Conservation (phyloP, 2,329 filamentous ascomycete species). For the Byssothecium circinans region DNA sequence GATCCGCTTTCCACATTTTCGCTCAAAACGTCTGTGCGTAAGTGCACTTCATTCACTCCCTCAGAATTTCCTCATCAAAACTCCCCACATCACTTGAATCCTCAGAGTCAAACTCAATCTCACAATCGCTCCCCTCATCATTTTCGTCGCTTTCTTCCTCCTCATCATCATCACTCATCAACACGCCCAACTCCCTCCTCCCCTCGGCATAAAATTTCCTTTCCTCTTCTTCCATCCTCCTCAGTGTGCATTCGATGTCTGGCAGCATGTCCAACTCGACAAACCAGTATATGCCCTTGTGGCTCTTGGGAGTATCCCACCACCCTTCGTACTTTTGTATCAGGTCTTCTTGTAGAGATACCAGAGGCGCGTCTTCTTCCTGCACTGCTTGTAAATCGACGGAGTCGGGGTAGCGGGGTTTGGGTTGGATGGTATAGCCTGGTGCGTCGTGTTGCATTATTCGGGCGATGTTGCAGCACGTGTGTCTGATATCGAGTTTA, state of each 20-base stretch:
- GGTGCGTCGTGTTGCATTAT: neutral
- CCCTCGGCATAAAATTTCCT: neutral
- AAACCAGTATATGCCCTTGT: neutral
- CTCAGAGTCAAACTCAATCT: too few species aligned
- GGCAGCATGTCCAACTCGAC: neutral
- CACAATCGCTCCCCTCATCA: neutral
- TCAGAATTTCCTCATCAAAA: too few species aligned
- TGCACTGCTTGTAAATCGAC: neutral
- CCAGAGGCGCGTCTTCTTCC: neutral
- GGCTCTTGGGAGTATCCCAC: neutral
- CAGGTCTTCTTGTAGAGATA: neutral
- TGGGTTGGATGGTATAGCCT: neutral
- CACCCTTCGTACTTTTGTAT: neutral
- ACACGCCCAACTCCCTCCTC: neutral
- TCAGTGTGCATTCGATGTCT: neutral
- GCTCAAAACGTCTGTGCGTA: too few species aligned
- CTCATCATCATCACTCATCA: neutral
- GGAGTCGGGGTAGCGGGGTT: neutral
- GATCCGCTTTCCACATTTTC: too few species aligned
- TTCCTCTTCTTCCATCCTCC: neutral
- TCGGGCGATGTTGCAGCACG: neutral
- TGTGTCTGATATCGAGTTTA: neutral
- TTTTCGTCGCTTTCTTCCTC: too few species aligned
- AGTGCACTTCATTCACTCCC: too few species aligned
- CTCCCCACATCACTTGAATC: neutral